Base-by-base conservation (phyloP, 164 flowering plant species). In the Nymphaea colorata region DNA sequence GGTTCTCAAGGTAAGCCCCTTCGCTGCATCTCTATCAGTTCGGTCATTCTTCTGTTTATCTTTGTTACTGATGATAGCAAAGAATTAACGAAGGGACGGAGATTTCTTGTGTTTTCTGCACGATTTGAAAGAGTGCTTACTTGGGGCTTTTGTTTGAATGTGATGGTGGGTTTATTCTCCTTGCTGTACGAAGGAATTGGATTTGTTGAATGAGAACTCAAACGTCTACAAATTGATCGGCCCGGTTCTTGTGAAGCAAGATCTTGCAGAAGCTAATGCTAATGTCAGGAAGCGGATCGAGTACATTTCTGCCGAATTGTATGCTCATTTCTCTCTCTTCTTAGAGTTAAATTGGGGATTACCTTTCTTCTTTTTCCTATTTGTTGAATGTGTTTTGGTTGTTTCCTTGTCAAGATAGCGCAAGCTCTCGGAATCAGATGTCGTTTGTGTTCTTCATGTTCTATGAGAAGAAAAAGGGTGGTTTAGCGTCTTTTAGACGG, bases 191-290 rank as follows among this genome's bases (percentile, higher is more conserved):
- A 69, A 94, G 99, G 98, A 94, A 81, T 77, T 94, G 86, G 96
- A 88, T 74, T 70, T 94, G 76, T 77, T 91, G 81, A 84, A 79
- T 3, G 97, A 94, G 60, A 88, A 81, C 7, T 90, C 98, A 16
- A 91, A 88, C 78, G 96, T 94, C 68, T 94, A 79, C 83, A 94
- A 94, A 68, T 73, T 91, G 88, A 94, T 94, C 1, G 99, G 99
- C 8, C 99, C 99, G 4, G 96, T 94, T 63, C 87, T 94, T 3
- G 99, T 94, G 72, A 94, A 90, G 83, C 99, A 91, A 79, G 99
- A 94, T 74, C 78, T 94, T 77, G 98, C 96, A 0, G 98, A 94
- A 77, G 99, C 99, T 1, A 94, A 86, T 71, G 98, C 98, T 3
- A 94, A 94, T 76, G 99, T 94, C 68, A 86, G 86, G 68, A 94